These are phyloP conservation scores for Ramalina intermedia DNA, from an alignment of 495 filamentous ascomycete species.

Conservation along the genomic window DNA sequence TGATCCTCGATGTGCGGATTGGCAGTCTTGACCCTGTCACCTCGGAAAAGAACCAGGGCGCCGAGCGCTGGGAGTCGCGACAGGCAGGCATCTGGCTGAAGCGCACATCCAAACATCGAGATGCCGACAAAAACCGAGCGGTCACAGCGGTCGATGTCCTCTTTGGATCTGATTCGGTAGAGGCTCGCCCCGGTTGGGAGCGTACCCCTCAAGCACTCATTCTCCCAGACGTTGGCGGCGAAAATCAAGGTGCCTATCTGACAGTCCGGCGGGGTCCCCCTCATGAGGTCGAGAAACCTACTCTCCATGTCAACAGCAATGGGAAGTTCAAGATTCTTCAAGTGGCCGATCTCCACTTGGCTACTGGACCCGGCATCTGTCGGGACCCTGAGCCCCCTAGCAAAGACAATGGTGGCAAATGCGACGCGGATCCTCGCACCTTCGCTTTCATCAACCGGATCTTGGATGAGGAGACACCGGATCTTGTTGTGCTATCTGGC, in stretches of 20 bases:
- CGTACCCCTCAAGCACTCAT: conserved; percentile 55
- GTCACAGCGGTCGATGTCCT: conserved; percentile 81
- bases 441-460: conserved; percentile 73
- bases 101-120: conserved; percentile 57
- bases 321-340: conserved; percentile 98
- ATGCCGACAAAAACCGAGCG: conserved; percentile 60
- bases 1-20: conserved; percentile 74
- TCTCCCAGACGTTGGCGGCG: conserved; percentile 41
- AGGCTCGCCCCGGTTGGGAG: conserved; percentile 72
- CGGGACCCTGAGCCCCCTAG: conserved; percentile 61
- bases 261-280: conserved; percentile 60
- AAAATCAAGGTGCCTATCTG: conserved; percentile 51
- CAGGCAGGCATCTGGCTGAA: conserved; percentile 78
- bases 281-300: conserved; percentile 42
- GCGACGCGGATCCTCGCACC: conserved; percentile 83
- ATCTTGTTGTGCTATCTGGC: conserved; percentile 78
- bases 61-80: conserved; percentile 70
- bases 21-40: conserved; percentile 58
- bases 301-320: conserved; percentile 65
- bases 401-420: conserved; percentile 54
- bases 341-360: conserved; percentile 77
- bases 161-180: conserved; percentile 86
- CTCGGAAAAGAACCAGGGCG: conserved; percentile 37
- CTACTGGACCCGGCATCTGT: conserved; percentile 73
- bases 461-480: conserved; percentile 81